Percentiles rank a stretch among this genome's conserved stretches.
Conservation (phyloP, 108 stramenopile species). For the Conticribra weissflogii region DNA sequence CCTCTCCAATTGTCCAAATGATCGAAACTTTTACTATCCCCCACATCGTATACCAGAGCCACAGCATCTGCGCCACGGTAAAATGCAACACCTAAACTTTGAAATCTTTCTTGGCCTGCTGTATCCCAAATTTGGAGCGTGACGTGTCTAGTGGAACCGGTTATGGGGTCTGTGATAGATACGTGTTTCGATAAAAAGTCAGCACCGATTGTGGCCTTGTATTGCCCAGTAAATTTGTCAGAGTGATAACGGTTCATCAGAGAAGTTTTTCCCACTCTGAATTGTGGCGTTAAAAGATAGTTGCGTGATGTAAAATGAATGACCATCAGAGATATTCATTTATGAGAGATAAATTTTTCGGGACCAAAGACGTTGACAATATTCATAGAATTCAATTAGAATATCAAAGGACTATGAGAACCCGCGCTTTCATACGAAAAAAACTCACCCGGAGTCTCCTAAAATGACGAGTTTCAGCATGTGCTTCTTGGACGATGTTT, state of each 20-base stretch:
- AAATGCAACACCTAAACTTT: conserved; percentile 95
- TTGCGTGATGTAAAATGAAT: neutral
- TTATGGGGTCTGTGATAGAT: conserved; percentile 65
- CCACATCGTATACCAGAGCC: conserved; percentile 97
- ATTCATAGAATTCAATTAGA: too few species aligned
- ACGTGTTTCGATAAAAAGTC: conserved; percentile 95
- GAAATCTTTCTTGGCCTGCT: conserved; percentile 98
- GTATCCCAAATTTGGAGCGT: conserved; percentile 99
- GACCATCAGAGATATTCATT: neutral
- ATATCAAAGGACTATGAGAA: too few species aligned
- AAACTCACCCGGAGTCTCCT: conserved; percentile 89
- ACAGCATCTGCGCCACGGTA: conserved; percentile 98
- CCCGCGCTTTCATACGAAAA: too few species aligned
- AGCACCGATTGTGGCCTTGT: conserved; percentile 99
- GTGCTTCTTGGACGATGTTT: conserved; percentile 84
- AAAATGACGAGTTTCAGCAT: conserved; percentile 95
- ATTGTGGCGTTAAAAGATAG: neutral
- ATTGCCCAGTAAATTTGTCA: conserved; percentile 93
- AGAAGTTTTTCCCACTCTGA: conserved; percentile 98
- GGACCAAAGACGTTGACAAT: too few species aligned
- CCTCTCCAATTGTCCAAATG: conserved; percentile 93
- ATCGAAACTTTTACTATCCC: conserved; percentile 93
- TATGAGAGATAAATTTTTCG: conserved; percentile 1
- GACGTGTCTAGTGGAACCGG: conserved; percentile 64
- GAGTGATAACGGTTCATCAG: conserved; percentile 98